These are phyloP conservation scores for Gyrodon lividus DNA, from an alignment of 768 basidiomycete genomes.

Conservation along the genomic window DNA sequence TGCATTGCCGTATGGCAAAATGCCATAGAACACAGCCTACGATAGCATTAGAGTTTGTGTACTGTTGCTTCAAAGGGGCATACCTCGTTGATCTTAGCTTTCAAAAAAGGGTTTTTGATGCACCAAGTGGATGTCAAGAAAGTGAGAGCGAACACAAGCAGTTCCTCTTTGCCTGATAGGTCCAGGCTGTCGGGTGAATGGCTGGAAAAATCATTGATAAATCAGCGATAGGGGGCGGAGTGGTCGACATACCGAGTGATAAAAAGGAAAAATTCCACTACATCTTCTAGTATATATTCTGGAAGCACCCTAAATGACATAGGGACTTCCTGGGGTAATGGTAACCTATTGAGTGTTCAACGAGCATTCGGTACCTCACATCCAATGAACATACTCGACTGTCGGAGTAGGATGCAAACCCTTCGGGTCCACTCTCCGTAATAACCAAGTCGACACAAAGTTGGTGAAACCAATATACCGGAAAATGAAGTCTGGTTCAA, in stretches of 20 bases:
- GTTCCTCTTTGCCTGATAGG: conserved; percentile 78
- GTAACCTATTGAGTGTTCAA: conserved; percentile 54
- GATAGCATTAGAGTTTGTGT: conserved; percentile 2
- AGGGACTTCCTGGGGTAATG: conserved; percentile 83
- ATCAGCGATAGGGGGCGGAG: background rate
- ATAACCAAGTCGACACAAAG: conserved; percentile 92
- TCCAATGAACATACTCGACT: conserved; percentile 53
- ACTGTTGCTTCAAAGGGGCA: conserved; percentile 11
- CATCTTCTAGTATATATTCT: conserved; percentile 92
- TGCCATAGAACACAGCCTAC: conserved; percentile 74
- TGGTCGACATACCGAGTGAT: conserved; percentile 62
- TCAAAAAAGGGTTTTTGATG: conserved; percentile 98
- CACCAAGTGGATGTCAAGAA: conserved; percentile 95
- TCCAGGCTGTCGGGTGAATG: conserved; percentile 79
- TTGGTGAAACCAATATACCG: conserved; percentile 80
- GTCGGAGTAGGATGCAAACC: conserved; percentile 69
- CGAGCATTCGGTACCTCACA: background rate
- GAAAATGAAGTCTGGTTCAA: conserved; percentile 82
- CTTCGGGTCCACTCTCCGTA: conserved; percentile 83
- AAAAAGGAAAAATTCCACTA: conserved; percentile 87
- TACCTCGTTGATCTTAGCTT: conserved; percentile 94
- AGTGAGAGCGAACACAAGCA: conserved; percentile 84
- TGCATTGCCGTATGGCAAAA: conserved; percentile 64
- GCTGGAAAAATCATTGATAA: conserved; percentile 32
- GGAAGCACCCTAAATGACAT: conserved; percentile 84